Base-by-base conservation (phyloP, 2,329 filamentous ascomycete species). In the Fusarium sp. region DNA sequence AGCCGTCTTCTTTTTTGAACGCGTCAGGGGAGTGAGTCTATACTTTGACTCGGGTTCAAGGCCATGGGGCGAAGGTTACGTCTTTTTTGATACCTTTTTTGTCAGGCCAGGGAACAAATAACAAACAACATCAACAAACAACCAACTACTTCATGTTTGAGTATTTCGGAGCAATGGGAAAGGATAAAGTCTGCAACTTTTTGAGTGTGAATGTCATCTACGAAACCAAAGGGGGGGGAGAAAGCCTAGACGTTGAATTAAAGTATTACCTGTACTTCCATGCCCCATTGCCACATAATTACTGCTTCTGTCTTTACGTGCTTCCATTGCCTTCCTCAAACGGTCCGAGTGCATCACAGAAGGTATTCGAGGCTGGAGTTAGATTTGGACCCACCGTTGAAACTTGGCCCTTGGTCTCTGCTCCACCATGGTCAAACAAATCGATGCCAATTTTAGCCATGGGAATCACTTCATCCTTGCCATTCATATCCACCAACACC, bases 81-180 rank as follows among this genome's bases (percentile, higher is more conserved):
- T 73, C 62, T 69, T 74, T 70, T 71, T 74, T 58, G 62, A 69
- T 71, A 73, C 71, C 72, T 73, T 73, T 73, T 61, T 67, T 71
- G 58, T 73, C 67, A 65, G 63, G 68, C 62, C 63, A 59, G 62
- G 61, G 53, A 59, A 67, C 29, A 11, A 31, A 31, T 11, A 31
- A 31, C 9, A 11, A 31, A 29, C 62, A 70, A 68, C 40, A 27
- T 9, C 20, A 27, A 46, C 42, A 46, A 25, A 20, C 6, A 44
- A 29, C 27, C 18, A 20, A 49, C 38, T 13, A 40, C 69, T 58
- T 71, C 61, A 67, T 70, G 42, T 49, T 74, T 58, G 70, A 67
- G 65, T 71, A 71, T 71, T 70, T 70, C 23, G 68, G 68, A 70
- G 68, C 68, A 70, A 71, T 60, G 61, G 68, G 68, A 70, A 69